These are phyloP conservation scores for Lepidium aucheri DNA, from an alignment of 345 rosid genomes.

Conservation along the genomic window DNA sequence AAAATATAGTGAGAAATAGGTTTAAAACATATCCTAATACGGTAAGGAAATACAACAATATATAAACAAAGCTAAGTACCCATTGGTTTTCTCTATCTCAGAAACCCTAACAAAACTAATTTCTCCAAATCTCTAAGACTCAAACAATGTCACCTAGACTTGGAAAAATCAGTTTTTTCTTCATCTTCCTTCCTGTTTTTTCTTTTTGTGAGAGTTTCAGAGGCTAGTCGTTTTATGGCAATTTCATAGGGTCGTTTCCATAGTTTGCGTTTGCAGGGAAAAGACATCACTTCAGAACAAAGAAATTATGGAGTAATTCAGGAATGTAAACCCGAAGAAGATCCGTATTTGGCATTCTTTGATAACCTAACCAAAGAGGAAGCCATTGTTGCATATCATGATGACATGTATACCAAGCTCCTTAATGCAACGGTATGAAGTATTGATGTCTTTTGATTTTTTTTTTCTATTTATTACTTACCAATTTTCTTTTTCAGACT, in stretches of 20 bases:
- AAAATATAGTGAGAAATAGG: too few species aligned
- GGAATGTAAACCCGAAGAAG: neutral
- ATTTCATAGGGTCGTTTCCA: neutral
- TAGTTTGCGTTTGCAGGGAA: too few species aligned
- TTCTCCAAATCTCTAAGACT: too few species aligned
- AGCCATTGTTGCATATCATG: neutral
- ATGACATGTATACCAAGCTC: neutral
- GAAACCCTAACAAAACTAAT: too few species aligned
- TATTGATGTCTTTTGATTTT: neutral
- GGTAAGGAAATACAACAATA: too few species aligned
- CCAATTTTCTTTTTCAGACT: neutral
- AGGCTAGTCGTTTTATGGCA: neutral
- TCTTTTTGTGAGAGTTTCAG: neutral
- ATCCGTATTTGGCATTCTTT: neutral
- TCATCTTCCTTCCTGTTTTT: neutral
- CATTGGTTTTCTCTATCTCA: too few species aligned
- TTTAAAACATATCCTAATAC: too few species aligned
- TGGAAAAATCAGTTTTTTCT: neutral
- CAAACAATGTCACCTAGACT: too few species aligned
- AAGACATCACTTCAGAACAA: too few species aligned
- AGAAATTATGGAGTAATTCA: neutral
- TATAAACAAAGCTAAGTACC: too few species aligned
- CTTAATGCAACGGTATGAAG: neutral
- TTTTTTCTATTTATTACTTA: too few species aligned
- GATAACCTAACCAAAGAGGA: too few species aligned